phyloP scores from a whole-genome alignment of 495 filamentous ascomycete species.

The Tirmania nivea region DNA sequence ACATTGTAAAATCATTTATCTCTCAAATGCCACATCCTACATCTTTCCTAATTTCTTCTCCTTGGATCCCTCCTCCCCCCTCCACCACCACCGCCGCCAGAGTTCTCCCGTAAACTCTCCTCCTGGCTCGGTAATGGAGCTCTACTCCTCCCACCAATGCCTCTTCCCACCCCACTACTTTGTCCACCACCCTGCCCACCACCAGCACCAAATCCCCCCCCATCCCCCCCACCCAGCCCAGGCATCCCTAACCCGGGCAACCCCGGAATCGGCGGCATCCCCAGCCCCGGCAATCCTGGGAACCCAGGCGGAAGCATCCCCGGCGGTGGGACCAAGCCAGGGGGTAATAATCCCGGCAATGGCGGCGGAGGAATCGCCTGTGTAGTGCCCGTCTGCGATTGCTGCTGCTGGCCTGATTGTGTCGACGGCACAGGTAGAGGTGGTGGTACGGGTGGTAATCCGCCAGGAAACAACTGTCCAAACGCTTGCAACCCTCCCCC shows the following conservation, averaged over 20 bases:
- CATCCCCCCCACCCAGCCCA: slow-evolving; percentile 14
- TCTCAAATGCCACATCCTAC: neutral
- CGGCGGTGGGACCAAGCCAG: slow-evolving; percentile 30
- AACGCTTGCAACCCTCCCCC: slow-evolving; percentile 2
- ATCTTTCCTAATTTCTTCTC: neutral
- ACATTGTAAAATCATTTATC: neutral
- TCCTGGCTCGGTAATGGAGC: slow-evolving; percentile 61
- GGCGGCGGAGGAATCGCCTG: slow-evolving; percentile 14
- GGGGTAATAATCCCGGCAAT: slow-evolving; percentile 24
- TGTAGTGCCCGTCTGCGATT: neutral
- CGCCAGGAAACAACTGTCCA: slow-evolving; percentile 22
- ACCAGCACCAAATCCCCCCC: slow-evolving; percentile 22
- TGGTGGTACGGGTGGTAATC: slow-evolving; percentile 26
- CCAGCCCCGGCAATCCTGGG: slow-evolving; percentile 23
- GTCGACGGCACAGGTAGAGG: slow-evolving; percentile 19
- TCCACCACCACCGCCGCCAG: slow-evolving; percentile 5
- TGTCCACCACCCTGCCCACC: slow-evolving; percentile 11
- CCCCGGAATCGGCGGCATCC: slow-evolving; percentile 17
- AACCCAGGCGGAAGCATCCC: slow-evolving; percentile 30
- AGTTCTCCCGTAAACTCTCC: slow-evolving; percentile 52
- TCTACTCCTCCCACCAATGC: slow-evolving; percentile 26
- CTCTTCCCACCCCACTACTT: slow-evolving; percentile 8
- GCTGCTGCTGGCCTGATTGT: neutral
- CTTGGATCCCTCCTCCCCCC: neutral
- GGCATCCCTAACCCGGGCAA: slow-evolving; percentile 21